Base-by-base conservation (phyloP, 345 rosid genomes). In the Lepidium africanum region DNA sequence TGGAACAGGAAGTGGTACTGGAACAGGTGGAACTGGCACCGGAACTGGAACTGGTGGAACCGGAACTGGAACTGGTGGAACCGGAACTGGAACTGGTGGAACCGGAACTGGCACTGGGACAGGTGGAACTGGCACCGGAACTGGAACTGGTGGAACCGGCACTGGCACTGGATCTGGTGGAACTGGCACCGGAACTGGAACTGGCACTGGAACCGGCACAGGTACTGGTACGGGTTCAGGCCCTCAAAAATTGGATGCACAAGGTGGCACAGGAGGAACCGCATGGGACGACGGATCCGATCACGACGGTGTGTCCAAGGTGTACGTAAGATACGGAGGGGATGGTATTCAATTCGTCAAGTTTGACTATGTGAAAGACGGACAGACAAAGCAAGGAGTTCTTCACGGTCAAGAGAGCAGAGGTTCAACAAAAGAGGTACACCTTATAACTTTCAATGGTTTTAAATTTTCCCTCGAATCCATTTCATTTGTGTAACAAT, bases 251-350 rank as follows among this genome's bases (percentile, higher is more conserved):
- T 5, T 56, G 70, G 65, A 56, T 0, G 65, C 76, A 27, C 51
- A 46, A 72, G 77, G 77, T 13, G 72, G 72, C 7, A 32, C 36
- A 3, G 72, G 72, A 57, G 77, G 77, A 5, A 58, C 38, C 0
- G 33, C 21, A 59, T 73, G 77, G 77, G 67, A 73, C 40, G 77
- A 73, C 3, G 77, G 77, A 49, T 66, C 72, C 15, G 49, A 72
- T 40, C 65, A 73, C 32, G 77, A 73, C 12, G 67, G 71, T 3
- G 32, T 73, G 32, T 58, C 71, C 6, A 65, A 57, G 55, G 59
- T 73, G 40, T 9, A 41, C 7, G 55, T 51, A 39, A 50, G 47
- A 32, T n/a, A 5, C 0, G 72, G 71, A 19, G 59, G 23, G 1
- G 2, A 3, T 0, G 77, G 77, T 2, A 16, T 73, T 41, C 60